Evolutionary conservation across 208 protist species (phyloP), one percentile per base, ranked within the genome.

Genomic region (Acanthamoeba culbertsoni): DNA sequence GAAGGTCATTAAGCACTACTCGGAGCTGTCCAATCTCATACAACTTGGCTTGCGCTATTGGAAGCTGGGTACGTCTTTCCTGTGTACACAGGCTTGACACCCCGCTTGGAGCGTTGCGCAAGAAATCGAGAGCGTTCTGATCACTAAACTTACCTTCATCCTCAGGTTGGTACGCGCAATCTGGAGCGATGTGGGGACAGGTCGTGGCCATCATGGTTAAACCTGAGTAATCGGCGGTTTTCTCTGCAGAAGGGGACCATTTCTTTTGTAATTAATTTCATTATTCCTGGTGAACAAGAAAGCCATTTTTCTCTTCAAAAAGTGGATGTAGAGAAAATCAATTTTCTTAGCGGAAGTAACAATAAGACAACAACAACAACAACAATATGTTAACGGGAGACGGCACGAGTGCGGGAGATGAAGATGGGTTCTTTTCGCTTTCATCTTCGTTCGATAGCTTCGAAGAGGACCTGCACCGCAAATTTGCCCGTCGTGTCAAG

Each of bases 1-100:
- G 18, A 89, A 89, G 53, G 82, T 89, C 14, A 65, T 65, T 53
- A 68, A 89, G 14, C 82, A 89, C 53, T 89, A 68, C 82, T 2
- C 46, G 23, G 82, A 89, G 53, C 55, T 89, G 26, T 68, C 46
- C 46, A 46, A 40, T 18, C 53, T 65, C 37, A 59, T 89, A 31
- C 82, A 89, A 23, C 45, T 35, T 20, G 82, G 53, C 51, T 7
- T 65, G 31, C 82, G 45, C 31, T 89, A 68, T 40, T 89, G 82
- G 82, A 84, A 84, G 45, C 73, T 84, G 3, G 73, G 73, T 84
- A 84, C 73, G 73, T 31, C 0, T 20, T 35, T 33, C n/a, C n/a
- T n/a, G n/a, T n/a, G n/a, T n/a, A n/a, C n/a, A n/a, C n/a, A n/a
- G n/a, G n/a, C 28, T 55, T 55, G 12, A 55, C 18, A 23, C 18